Percentiles rank a stretch among this genome's conserved stretches.
Evolutionary conservation across 2,329 filamentous ascomycete genomes (phyloP).

Genomic region (Elsinoe necatrix): DNA sequence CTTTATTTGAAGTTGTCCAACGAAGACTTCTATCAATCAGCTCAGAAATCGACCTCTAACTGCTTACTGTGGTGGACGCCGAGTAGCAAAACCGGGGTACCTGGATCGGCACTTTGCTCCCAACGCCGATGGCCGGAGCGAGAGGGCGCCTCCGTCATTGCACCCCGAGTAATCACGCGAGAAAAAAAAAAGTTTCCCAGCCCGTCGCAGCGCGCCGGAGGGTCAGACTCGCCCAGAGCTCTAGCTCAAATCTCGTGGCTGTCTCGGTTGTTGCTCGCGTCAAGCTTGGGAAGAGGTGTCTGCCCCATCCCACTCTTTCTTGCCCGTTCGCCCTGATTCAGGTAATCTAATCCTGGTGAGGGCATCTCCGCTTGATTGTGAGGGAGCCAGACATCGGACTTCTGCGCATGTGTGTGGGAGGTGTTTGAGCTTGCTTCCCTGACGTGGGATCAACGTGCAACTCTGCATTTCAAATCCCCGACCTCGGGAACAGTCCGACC

Average conservation of each 20-base stretch:
- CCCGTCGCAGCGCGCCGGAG: neutral
- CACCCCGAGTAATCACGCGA: neutral
- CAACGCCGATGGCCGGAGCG: conserved; percentile 1
- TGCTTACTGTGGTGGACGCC: too few species aligned
- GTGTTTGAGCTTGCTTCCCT: neutral
- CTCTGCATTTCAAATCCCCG: conserved; percentile 3
- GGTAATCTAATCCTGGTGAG: neutral
- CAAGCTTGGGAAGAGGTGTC: neutral
- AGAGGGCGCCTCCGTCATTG: neutral
- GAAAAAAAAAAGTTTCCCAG: neutral
- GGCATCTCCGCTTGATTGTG: neutral
- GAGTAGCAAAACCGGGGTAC: too few species aligned
- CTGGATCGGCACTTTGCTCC: too few species aligned
- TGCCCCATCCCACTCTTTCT: neutral
- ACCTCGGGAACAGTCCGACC: neutral
- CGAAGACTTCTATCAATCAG: too few species aligned
- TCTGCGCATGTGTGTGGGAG: too few species aligned
- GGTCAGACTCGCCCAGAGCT: neutral
- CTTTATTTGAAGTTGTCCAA: too few species aligned
- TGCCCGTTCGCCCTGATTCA: neutral
- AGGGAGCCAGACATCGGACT: too few species aligned
- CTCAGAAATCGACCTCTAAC: too few species aligned
- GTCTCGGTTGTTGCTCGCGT: conserved; percentile 6
- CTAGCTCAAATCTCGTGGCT: conserved; percentile 5
- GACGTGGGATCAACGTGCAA: conserved; percentile 5